Evolutionary conservation across 768 basidiomycete genomes (phyloP).

Genomic region (Phylloporus rhodoxanthus): DNA sequence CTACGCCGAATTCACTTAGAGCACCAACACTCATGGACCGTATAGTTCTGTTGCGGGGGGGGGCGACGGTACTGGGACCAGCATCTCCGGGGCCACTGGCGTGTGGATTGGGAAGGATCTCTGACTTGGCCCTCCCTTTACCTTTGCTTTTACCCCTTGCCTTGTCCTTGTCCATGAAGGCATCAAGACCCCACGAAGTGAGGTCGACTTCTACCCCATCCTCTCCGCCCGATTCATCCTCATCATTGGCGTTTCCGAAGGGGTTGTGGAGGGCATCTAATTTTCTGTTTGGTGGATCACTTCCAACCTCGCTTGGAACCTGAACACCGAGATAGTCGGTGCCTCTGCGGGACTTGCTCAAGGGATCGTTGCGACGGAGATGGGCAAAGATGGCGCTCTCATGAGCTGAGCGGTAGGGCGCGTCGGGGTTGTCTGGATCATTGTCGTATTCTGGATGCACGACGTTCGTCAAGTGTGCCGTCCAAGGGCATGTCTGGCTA

Average conservation of each 20-base stretch:
- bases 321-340: conserved; percentile 63
- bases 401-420: conserved; percentile 59
- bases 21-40: conserved; percentile 66
- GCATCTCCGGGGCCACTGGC: conserved; percentile 33
- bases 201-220: conserved; percentile 68
- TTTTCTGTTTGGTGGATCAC: conserved; percentile 42
- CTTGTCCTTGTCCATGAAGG: conserved; percentile 69
- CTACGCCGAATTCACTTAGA: conserved; percentile 47
- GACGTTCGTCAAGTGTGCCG: neutral
- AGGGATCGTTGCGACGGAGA: conserved; percentile 51
- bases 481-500: conserved; percentile 2
- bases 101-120: conserved; percentile 42
- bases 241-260: conserved; percentile 59
- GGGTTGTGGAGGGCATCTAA: conserved; percentile 68
- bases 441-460: conserved; percentile 76
- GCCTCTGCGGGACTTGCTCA: conserved; percentile 48
- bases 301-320: conserved; percentile 58
- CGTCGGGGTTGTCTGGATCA: conserved; percentile 62
- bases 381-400: conserved; percentile 86
- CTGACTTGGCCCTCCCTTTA: conserved; percentile 35
- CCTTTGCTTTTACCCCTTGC: conserved; percentile 35
- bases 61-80: conserved; percentile 39
- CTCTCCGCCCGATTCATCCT: conserved; percentile 45
- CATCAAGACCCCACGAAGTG: conserved; percentile 78
- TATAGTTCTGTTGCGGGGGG: conserved; percentile 37